Base-by-base conservation (phyloP, 306 rosid species). In the Corylus americana region DNA sequence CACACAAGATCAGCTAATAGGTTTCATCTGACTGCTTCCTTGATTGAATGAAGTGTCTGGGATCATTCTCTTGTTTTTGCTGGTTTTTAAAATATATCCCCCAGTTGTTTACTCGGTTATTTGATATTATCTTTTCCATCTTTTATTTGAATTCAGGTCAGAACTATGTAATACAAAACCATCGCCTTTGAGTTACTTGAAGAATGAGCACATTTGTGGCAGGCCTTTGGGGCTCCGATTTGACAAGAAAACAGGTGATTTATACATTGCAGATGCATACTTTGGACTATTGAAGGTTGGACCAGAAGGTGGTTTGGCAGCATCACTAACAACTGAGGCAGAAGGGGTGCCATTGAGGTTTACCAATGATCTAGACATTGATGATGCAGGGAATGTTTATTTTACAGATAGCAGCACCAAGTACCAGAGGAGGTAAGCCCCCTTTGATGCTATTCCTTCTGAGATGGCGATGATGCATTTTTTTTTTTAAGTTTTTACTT, bases 171-270 rank as follows among this genome's bases (percentile, higher is more conserved):
- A 89, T 69, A 96, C 98, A 25, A 84, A 85, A 78, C 85, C 87
- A 57, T 82, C 91, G n/a, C 85, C 95, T 48, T 67, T 91, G 45
- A 90, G 97, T 80, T 92, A 92, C 86, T 59, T 86, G 80, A 85
- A 74, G 85, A 87, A 85, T 74, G 98, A 94, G 71, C 97, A 94
- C 86, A 90, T 94, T 42, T 94, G 98, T 74, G 98, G 98, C 71
- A 90, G 98, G 85, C 98, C 98, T 77, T 72, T 94, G 85, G 97
- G 98, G 57, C 91, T 92, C 16, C 93, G 97, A 57, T 94, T 94
- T 82, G 77, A 94, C 90, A 92, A 92, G 93, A 92, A 90, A 84
- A 91, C 98, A 16, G 98, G 97, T 44, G 89, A 94, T 83, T 75
- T 94, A 77, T 92, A 92, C 88, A 94, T 94, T 48, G 95, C 98